A percentile compares a stretch with the other conserved stretches of the same genome.
Conservation (phyloP, 2,329 filamentous ascomycete species). For the Fusarium sp. region DNA sequence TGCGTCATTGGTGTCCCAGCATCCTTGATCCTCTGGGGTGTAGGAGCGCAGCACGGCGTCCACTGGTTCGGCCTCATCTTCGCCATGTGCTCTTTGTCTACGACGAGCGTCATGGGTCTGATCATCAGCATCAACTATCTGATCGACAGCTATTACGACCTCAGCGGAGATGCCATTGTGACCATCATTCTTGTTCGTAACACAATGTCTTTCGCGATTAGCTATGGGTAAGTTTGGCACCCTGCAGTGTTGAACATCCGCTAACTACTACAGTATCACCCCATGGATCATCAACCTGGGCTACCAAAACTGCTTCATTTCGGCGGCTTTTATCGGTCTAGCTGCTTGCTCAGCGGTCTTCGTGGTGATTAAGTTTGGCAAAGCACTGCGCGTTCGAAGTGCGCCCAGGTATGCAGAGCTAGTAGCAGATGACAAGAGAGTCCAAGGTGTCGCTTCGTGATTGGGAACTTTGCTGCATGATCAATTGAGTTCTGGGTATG, state of each 20-base stretch:
- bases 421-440: conserved; percentile 23
- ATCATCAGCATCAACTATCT: conserved; percentile 57
- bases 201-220: conserved; percentile 55
- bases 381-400: conserved; percentile 43
- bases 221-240: conserved; percentile 46
- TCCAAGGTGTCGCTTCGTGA: not conserved
- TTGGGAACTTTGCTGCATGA: not conserved
- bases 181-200: conserved; percentile 58
- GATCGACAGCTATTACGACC: conserved; percentile 58
- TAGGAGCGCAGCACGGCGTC: conserved; percentile 54
- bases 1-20: conserved; percentile 50
- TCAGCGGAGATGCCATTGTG: conserved; percentile 57
- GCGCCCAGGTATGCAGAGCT: conserved; percentile 32
- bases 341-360: conserved; percentile 58
- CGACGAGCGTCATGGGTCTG: conserved; percentile 53
- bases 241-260: fast-evolving
- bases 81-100: conserved; percentile 55
- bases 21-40: conserved; percentile 53
- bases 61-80: conserved; percentile 60
- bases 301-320: conserved; percentile 59
- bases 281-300: conserved; percentile 60
- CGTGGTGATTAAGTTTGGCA: conserved; percentile 63
- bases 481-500: not conserved
- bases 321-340: conserved; percentile 57
- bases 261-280: conserved; percentile 57